Base-by-base conservation (phyloP, 495 filamentous ascomycete genomes). In the Letharia columbiana region DNA sequence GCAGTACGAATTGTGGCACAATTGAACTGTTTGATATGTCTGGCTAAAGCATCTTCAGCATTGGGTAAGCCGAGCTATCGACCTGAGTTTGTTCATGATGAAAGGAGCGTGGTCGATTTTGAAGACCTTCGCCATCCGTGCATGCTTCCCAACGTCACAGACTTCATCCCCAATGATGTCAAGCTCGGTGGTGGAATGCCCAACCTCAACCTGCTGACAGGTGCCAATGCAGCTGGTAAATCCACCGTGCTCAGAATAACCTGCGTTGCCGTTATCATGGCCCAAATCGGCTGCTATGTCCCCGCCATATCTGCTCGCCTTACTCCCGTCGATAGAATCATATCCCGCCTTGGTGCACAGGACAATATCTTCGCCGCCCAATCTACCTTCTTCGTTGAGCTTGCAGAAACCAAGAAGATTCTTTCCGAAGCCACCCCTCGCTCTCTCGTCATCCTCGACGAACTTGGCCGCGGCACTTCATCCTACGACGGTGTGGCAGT, bases 311-410 rank as follows among this genome's bases (percentile, higher is more conserved):
- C 90, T 10, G 94, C 94, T 13, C 84, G 81, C n/a, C 78, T 99
- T 41, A 98, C 95, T 1, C 92, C 94, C 0, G 83, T 93, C 40
- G 95, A 99, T 74, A 90, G 94, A 54, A 98, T 99, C 80, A 99
- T 99, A 95, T 96, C 92, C 8, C 91, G 95, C 33, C 89, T 99
- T 0, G 95, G 95, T 17, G 95, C 95, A 57, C 96, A 98, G 73
- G 94, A 99, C 82, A 96, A 97, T 77, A 98, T 99, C 75, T 97
- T 99, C 73, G 95, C 93, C 33, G 91, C 93, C 4, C 95, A 99
- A 77, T 92, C 88, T 35, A 99, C 94, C 41, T 99, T 99, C 83
- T 97, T 99, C 74, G 93, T 99, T 59, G 94, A 99, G 75, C 82
- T 99, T 11, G 89, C 92, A 6, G 95, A 99, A 72, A 99, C 94